Percentiles rank a stretch among this genome's conserved stretches.
phyloP scores from a whole-genome alignment of 148 eudicot genomes.

The Rhododendron ovatum region DNA sequence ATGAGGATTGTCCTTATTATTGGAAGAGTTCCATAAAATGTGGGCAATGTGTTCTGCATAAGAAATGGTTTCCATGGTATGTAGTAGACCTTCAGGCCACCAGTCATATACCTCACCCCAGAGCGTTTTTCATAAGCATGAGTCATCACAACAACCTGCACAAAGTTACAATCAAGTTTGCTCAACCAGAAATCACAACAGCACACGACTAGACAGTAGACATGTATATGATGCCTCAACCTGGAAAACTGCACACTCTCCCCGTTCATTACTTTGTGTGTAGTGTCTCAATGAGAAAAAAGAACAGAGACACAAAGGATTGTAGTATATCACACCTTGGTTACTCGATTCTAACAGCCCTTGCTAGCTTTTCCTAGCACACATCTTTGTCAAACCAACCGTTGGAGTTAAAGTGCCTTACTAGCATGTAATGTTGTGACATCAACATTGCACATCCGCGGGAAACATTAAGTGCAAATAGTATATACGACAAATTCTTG shows the following conservation, averaged over 20 bases:
- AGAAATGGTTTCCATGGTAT: conserved; percentile 93
- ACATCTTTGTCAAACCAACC: neutral
- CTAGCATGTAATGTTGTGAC: neutral
- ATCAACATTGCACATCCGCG: neutral
- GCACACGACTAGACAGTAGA: neutral
- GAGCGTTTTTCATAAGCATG: conserved; percentile 90
- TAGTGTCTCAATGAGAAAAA: neutral
- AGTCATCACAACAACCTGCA: conserved; percentile 91
- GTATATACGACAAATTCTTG: neutral
- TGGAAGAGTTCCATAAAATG: conserved; percentile 86
- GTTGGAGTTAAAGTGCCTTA: no score
- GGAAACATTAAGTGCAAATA: neutral
- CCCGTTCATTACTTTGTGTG: neutral
- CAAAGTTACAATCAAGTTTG: conserved; percentile 2
- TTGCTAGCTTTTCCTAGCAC: neutral
- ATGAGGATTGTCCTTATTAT: conserved; percentile 76
- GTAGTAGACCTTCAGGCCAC: conserved; percentile 86
- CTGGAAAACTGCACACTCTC: neutral
- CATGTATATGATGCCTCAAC: neutral
- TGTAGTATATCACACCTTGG: neutral
- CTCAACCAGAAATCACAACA: conserved; percentile 5
- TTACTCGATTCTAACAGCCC: neutral
- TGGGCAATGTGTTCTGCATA: conserved; percentile 91
- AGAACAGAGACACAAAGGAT: neutral
- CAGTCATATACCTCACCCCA: conserved; percentile 93